Base-by-base conservation (phyloP, 1,139 yeast genomes). In the Nakaseomyces sp. region DNA sequence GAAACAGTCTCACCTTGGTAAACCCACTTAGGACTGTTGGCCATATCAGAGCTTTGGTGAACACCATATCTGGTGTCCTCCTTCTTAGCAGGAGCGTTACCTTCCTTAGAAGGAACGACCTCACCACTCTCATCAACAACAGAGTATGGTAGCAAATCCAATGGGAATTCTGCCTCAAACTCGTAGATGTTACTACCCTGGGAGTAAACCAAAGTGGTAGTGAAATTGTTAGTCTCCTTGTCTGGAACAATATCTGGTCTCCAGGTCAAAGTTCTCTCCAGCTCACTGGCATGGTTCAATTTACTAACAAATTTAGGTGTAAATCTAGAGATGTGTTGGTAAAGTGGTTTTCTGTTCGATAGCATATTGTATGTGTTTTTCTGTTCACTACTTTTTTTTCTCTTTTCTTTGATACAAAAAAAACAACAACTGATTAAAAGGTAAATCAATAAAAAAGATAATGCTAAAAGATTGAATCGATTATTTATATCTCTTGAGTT, bases 131-230 rank as follows among this genome's bases (percentile, higher is more conserved):
- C 38, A 20, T 35, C 38, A 22, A n/a, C 38, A 12, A 22, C 18
- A 20, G 38, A 13, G 28, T 35, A 35, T 20, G 38, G 38, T 28
- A 35, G 28, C 13, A 35, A 5, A 18, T 35, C 38, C 18, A 58
- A 39, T 13, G 64, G 65, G 43, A 60, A 45, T 17, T 45, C 51
- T 43, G 57, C 53, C n/a, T 52, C 60, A 16, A 60, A 44, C 43
- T 59, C 61, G 46, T 55, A 60, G 17, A 61, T 50, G 37, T 57
- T 56, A 30, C 58, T 52, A 8, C 63, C 63, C 42, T 53, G 57
- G 10, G 64, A 54, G 42, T 59, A 60, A 8, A 56, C 44, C 28
- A 39, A 22, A 5, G 33, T 20, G 1, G 41, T 39, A 19, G 35
- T n/a, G 28, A 39, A 25, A n/a, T 15, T 28, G 16, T 28, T 22